These are phyloP conservation scores for Paragyromitra xinjiangensis DNA, from an alignment of 495 filamentous ascomycete genomes.

Conservation along the genomic window DNA sequence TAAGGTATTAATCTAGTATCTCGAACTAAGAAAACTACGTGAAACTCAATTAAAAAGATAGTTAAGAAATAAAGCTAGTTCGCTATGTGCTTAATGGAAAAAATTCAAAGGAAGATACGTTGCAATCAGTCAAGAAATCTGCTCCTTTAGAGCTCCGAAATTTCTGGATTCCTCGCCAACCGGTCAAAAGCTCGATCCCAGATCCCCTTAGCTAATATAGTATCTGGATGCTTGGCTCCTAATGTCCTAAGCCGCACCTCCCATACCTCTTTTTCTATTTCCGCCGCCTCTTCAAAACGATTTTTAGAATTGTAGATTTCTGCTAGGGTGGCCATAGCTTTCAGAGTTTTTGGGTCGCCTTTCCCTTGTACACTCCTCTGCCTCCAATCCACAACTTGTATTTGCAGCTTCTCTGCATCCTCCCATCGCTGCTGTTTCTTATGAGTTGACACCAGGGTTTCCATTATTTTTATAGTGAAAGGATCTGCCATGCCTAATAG, in stretches of 20 bases:
- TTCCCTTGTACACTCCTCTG: neutral
- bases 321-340: neutral
- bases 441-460: conserved; percentile 56
- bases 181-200: too few relatives aligned
- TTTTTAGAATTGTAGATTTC: too few relatives aligned
- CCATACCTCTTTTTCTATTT: neutral
- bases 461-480: conserved; percentile 58
- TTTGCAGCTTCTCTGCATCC: conserved; percentile 48
- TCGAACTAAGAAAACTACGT: neutral
- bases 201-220: neutral
- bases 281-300: conserved; percentile 54
- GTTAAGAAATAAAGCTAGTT: too few relatives aligned
- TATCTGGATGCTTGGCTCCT: conserved; percentile 1
- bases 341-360: neutral
- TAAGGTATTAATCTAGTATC: neutral
- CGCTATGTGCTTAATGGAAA: too few relatives aligned
- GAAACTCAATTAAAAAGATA: neutral
- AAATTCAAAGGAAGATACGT: neutral
- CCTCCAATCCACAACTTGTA: neutral
- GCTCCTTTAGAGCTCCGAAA: neutral
- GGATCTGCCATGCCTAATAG: conserved; percentile 58
- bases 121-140: neutral
- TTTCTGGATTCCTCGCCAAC: neutral
- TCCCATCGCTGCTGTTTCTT: conserved; percentile 55
- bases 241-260: neutral